These are phyloP conservation scores for Graphium sp. DNA, from an alignment of 2,329 filamentous ascomycete species.

Conservation along the genomic window DNA sequence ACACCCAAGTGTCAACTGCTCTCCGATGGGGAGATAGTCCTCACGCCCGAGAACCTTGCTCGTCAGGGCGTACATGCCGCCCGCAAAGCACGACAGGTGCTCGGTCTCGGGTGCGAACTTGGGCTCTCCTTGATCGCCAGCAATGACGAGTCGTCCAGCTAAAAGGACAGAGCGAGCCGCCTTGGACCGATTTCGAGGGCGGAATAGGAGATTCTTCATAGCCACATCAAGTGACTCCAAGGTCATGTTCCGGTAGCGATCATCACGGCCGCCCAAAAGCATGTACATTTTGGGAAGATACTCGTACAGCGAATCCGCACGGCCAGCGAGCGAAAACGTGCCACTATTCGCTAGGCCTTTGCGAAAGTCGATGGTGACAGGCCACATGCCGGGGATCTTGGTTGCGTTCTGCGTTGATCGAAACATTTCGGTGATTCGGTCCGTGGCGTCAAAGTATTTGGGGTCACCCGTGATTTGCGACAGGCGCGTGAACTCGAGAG, in stretches of 20 bases:
- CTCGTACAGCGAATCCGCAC: conserved; percentile 40
- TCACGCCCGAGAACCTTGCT: conserved; percentile 45
- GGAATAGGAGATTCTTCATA: conserved; percentile 48
- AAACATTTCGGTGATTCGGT: conserved; percentile 56
- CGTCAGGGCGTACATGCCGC: conserved; percentile 52
- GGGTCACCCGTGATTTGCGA: conserved; percentile 55
- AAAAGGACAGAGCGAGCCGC: conserved; percentile 36
- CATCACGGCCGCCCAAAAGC: conserved; percentile 44
- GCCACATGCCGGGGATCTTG: conserved; percentile 63
- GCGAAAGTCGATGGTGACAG: conserved; percentile 36
- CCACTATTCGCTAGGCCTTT: conserved; percentile 15
- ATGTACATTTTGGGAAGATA: conserved; percentile 46
- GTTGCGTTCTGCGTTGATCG: conserved; percentile 51
- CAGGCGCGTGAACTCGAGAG: conserved; percentile 58
- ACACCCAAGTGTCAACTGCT: conserved; percentile 34
- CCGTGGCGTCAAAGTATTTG: conserved; percentile 65
- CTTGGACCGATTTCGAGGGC: conserved; percentile 41
- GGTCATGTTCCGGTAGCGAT: conserved; percentile 49
- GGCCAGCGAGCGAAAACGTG: conserved; percentile 32
- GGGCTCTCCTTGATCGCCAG: conserved; percentile 25
- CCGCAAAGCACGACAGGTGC: conserved; percentile 54
- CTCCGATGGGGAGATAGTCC: conserved; percentile 26
- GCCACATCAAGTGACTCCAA: conserved; percentile 39
- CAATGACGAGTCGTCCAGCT: conserved; percentile 41
- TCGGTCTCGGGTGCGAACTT: conserved; percentile 22